Conservation (phyloP, 164 flowering plant genomes). For the Malania oleifera region DNA sequence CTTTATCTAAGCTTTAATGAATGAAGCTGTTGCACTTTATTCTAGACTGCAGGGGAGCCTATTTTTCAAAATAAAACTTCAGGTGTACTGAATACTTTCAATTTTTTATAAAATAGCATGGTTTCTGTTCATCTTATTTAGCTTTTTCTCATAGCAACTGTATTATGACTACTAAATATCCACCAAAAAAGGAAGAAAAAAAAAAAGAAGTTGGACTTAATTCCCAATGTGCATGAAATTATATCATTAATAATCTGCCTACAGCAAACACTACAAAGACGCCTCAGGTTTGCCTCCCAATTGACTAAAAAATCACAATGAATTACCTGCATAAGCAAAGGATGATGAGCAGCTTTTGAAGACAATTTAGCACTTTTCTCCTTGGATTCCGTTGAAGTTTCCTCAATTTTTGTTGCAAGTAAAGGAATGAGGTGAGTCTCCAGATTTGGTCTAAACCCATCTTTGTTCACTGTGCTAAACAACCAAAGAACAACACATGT, state of each 20-base stretch:
- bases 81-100: too few relatives aligned
- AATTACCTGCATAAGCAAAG: slow-evolving; percentile 70
- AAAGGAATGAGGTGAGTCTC: slow-evolving; percentile 89
- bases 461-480: slow-evolving; percentile 75
- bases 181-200: too few relatives aligned
- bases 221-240: too few relatives aligned
- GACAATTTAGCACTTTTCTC: slow-evolving; percentile 33
- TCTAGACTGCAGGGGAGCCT: background rate
- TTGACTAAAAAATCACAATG: background rate
- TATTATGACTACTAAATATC: too few relatives aligned
- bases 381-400: slow-evolving; percentile 39
- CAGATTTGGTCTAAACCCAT: slow-evolving; percentile 93
- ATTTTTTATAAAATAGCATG: too few relatives aligned
- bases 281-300: too few relatives aligned
- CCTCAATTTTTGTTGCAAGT: slow-evolving; percentile 63
- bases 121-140: too few relatives aligned
- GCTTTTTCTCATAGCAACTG: too few relatives aligned
- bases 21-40: background rate
- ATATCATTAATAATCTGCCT: too few relatives aligned
- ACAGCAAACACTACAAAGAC: too few relatives aligned
- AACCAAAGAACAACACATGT: slow-evolving; percentile 15
- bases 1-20: background rate
- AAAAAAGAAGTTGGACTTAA: background rate
- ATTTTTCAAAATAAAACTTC: too few relatives aligned
- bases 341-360: slow-evolving; percentile 67